phyloP scores from a whole-genome alignment of 352 stramenopile genomes.

The Phytophthora cryptogea region DNA sequence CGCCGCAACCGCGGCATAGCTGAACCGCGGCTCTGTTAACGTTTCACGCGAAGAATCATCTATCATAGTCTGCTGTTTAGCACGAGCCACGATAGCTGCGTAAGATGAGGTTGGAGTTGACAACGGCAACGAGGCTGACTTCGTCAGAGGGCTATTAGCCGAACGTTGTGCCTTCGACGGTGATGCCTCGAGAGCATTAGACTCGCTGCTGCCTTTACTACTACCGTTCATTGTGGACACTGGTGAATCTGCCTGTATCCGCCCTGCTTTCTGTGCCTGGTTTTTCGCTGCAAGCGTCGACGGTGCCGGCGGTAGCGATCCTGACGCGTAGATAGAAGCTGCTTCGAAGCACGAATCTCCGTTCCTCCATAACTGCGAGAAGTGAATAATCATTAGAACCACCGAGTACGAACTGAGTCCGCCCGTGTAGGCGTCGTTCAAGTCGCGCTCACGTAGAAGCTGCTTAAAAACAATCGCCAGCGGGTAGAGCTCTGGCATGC shows the following conservation, averaged over 20 bases:
- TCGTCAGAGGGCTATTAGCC: conserved; percentile 17
- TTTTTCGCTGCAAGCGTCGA: conserved; percentile 32
- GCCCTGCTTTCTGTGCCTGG: conserved; percentile 24
- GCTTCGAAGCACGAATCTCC: conserved; percentile 55
- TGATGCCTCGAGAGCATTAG: conserved; percentile 5
- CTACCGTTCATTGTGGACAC: neutral
- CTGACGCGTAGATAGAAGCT: conserved; percentile 68
- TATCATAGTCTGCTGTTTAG: conserved; percentile 33
- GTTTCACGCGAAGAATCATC: conserved; percentile 19
- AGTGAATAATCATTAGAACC: conserved; percentile 93
- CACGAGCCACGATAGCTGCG: conserved; percentile 51
- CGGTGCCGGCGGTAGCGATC: conserved; percentile 46
- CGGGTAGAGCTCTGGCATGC: conserved; percentile 88
- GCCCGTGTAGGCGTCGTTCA: conserved; percentile 93
- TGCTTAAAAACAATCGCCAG: conserved; percentile 92
- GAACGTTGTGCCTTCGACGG: conserved; percentile 8
- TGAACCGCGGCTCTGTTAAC: conserved; percentile 46
- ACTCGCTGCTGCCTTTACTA: conserved; percentile 23
- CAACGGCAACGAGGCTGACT: conserved; percentile 22
- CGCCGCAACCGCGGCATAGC: conserved; percentile 73
- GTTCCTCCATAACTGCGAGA: conserved; percentile 75
- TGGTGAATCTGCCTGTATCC: conserved; percentile 22
- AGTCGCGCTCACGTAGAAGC: conserved; percentile 83
- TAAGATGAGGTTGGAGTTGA: conserved; percentile 54
- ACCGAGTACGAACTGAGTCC: conserved; percentile 92